Evolutionary conservation across 768 basidiomycete genomes (phyloP).

Genomic region (Auriscalpium vulgare): DNA sequence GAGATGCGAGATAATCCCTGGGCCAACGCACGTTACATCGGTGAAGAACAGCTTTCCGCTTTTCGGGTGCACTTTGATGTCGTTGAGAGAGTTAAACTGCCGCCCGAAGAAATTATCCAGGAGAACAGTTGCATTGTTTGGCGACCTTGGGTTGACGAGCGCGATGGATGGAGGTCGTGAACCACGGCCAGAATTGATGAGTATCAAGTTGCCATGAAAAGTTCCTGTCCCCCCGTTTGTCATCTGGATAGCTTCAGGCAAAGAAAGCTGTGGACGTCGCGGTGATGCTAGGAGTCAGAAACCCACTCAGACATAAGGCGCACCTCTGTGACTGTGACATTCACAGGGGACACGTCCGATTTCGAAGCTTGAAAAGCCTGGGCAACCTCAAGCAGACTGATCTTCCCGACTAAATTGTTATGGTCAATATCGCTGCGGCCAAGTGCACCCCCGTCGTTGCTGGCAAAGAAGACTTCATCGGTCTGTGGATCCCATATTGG

Average conservation of each 20-base stretch:
- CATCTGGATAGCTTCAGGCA: conserved; percentile 56
- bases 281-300: background rate
- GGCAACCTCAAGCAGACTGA: conserved; percentile 51
- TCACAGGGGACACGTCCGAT: conserved; percentile 28
- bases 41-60: conserved; percentile 71
- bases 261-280: conserved; percentile 37
- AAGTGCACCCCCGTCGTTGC: conserved; percentile 57
- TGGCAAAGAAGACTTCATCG: conserved; percentile 68
- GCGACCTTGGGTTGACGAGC: conserved; percentile 54
- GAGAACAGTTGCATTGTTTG: conserved; percentile 60
- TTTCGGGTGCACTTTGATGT: conserved; percentile 62
- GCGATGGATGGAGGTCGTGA: conserved; percentile 52
- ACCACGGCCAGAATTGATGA: conserved; percentile 61
- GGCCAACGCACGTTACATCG: conserved; percentile 46
- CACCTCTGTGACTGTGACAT: conserved; percentile 41
- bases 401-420: conserved; percentile 56
- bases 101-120: conserved; percentile 75
- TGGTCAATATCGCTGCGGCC: conserved; percentile 57
- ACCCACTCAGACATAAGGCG: background rate
- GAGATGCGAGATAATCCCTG: no score
- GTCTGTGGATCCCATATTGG: conserved; percentile 59
- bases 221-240: conserved; percentile 65
- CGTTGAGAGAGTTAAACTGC: conserved; percentile 79
- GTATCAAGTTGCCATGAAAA: conserved; percentile 47
- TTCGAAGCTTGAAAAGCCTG: conserved; percentile 28